These are phyloP conservation scores for Mercurialis annua DNA, from an alignment of 345 rosid species.

Conservation along the genomic window DNA sequence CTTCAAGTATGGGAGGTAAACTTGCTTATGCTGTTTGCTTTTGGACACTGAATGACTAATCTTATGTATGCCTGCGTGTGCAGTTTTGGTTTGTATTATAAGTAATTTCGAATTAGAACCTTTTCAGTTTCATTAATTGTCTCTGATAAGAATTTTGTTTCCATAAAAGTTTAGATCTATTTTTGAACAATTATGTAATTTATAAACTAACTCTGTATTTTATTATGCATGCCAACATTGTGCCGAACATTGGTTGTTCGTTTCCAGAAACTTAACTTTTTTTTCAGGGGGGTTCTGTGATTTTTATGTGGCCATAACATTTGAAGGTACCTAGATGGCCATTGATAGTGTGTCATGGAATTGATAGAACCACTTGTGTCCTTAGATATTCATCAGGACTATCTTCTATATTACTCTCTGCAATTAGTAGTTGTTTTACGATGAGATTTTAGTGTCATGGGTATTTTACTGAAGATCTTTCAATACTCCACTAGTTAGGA, in stretches of 20 bases:
- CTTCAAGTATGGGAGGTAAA: slow-evolving; percentile 47
- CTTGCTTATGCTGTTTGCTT: slow-evolving; percentile 1
- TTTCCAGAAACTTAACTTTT: not conserved
- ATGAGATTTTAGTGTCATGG: not conserved
- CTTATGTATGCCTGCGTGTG: not conserved
- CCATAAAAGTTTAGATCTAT: too few species aligned
- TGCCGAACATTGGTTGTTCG: not conserved
- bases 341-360: not conserved
- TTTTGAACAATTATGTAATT: too few species aligned
- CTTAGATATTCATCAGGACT: not conserved
- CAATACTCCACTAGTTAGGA: not conserved
- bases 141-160: too few species aligned
- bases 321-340: not conserved
- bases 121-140: too few species aligned
- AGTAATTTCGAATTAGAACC: not conserved
- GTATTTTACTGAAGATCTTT: not conserved
- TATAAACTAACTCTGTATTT: too few species aligned
- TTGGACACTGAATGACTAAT: not conserved
- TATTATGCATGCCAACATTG: not conserved
- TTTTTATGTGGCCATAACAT: slow-evolving; percentile 4
- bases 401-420: not conserved
- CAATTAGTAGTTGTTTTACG: not conserved
- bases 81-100: not conserved
- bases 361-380: not conserved
- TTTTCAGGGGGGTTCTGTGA: not conserved